Conservation (phyloP, 139 green algal genomes). For the Mychonastes homosphaera region DNA sequence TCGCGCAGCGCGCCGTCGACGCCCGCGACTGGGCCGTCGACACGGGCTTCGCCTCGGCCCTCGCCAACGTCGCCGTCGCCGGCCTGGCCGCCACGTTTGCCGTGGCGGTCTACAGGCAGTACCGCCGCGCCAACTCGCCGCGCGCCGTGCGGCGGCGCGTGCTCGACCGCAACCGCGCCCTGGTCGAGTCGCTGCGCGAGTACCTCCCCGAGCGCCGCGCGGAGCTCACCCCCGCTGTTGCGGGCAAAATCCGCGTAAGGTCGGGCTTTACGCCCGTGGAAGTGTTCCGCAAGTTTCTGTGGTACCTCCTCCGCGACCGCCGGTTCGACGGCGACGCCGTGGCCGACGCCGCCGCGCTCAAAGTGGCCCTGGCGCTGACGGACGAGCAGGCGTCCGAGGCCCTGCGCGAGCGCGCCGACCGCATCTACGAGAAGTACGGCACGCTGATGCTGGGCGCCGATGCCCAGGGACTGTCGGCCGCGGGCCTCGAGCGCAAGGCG, state of each 20-base stretch:
- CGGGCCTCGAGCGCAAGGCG: constrained; percentile 74
- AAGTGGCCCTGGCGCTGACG: constrained; percentile 41
- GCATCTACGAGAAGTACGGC: constrained; percentile 80
- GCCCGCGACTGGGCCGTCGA: background rate
- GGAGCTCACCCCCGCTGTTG: constrained; percentile 36
- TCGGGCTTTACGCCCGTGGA: constrained; percentile 78
- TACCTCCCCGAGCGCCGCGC: constrained; percentile 58
- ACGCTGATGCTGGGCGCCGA: constrained; percentile 72
- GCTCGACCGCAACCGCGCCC: constrained; percentile 58
- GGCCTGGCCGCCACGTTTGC: constrained; percentile 37
- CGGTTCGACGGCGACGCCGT: constrained; percentile 83
- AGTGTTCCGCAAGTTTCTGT: constrained; percentile 96
- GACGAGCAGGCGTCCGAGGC: constrained; percentile 68
- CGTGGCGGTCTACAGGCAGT: constrained; percentile 30
- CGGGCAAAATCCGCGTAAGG: no score
- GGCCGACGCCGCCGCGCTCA: constrained; percentile 80
- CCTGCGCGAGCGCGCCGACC: constrained; percentile 60
- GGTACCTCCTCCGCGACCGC: constrained; percentile 86
- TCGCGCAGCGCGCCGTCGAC: background rate
- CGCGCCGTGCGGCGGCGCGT: constrained; percentile 41
- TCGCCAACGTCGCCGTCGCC: constrained; percentile 9
- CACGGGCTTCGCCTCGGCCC: constrained; percentile 6
- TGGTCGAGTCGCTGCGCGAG: constrained; percentile 60
- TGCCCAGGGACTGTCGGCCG: constrained; percentile 51
- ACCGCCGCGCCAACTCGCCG: constrained; percentile 29